Evolutionary conservation across 2,329 filamentous ascomycete genomes (phyloP).

Genomic region (Beauveria brongniartii): DNA sequence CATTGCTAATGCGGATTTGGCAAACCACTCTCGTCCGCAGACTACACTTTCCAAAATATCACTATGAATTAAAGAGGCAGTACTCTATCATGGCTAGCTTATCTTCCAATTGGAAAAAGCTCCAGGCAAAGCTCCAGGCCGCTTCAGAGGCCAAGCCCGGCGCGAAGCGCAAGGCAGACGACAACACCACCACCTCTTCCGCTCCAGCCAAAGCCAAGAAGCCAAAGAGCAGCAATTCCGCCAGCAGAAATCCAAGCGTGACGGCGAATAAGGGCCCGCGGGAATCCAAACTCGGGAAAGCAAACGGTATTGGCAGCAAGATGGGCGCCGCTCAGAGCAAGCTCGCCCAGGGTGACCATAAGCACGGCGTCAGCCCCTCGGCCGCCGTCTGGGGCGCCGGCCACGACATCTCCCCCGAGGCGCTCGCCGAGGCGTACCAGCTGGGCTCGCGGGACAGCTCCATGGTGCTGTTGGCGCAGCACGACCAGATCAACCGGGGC

Average conservation of each 20-base stretch:
- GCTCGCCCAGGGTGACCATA: constrained; percentile 29
- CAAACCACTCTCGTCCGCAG: neutral
- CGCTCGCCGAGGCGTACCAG: constrained; percentile 54
- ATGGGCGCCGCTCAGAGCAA: constrained; percentile 55
- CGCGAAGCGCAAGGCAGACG: constrained; percentile 35
- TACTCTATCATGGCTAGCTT: constrained; percentile 33
- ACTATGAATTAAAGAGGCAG: neutral
- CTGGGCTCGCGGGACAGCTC: constrained; percentile 43
- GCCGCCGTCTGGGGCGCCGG: constrained; percentile 54
- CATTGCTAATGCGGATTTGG: neutral
- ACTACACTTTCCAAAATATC: neutral
- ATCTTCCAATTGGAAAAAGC: constrained; percentile 71
- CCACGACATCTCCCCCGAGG: constrained; percentile 51
- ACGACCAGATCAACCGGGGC: constrained; percentile 55
- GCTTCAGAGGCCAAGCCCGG: constrained; percentile 31
- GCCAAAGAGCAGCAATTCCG: constrained; percentile 17
- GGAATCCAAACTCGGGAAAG: constrained; percentile 10
- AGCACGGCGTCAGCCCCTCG: constrained; percentile 40
- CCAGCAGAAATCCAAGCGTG: neutral
- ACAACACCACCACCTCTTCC: constrained; percentile 13
- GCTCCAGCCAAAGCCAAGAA: constrained; percentile 21
- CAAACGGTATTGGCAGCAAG: constrained; percentile 10
- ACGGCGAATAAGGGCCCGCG: neutral
- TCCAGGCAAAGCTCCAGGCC: constrained; percentile 54
- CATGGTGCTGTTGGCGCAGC: constrained; percentile 34